Base-by-base conservation (phyloP, 441 rosid genomes). In the Syzygium malaccense region DNA sequence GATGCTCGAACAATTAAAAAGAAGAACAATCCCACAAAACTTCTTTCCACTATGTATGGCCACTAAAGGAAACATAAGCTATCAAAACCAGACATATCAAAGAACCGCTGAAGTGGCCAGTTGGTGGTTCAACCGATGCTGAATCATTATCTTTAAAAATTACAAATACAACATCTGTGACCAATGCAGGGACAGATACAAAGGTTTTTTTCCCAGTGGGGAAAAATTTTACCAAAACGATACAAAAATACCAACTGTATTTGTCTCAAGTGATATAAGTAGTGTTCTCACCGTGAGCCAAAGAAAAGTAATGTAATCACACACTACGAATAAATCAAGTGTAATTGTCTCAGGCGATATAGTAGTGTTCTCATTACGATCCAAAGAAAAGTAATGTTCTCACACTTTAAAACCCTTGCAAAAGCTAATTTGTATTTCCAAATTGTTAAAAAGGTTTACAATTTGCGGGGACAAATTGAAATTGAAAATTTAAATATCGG, bases 191-290 rank as follows among this genome's bases (percentile, higher is more conserved):
- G 48, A 68, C 79, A 68, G 26, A 68, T 37, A 68, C 48, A 19
- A 68, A 19, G 15, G 15, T 10, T 1, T 0, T 0, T 10, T 68
- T 4, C 48, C 1, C 14, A 10, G 28, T 20, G 14, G 28, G 48
- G 79, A 14, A 33, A 33, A 68, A 37, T 33, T 68, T 33, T 26
- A 20, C 79, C 48, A 68, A 68, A 33, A 33, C 37, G 37, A 68
- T 68, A 33, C 79, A 33, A 68, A 68, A 33, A 0, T 33, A 33
- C 10, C 79, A 68, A 32, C 19, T 68, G 79, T 18, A 37, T 37
- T 10, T 33, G 49, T 3, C 49, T 71, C 49, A 20, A 71, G 80
- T 75, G 51, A 28, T 60, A 75, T 12, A 8, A 41, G 83, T 0
- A 71, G 83, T 23, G 51, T 75, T 41, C 51, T 75, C 83, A 23